phyloP scores from a whole-genome alignment of 257 asterid species.

The Ehretia macrophylla region DNA sequence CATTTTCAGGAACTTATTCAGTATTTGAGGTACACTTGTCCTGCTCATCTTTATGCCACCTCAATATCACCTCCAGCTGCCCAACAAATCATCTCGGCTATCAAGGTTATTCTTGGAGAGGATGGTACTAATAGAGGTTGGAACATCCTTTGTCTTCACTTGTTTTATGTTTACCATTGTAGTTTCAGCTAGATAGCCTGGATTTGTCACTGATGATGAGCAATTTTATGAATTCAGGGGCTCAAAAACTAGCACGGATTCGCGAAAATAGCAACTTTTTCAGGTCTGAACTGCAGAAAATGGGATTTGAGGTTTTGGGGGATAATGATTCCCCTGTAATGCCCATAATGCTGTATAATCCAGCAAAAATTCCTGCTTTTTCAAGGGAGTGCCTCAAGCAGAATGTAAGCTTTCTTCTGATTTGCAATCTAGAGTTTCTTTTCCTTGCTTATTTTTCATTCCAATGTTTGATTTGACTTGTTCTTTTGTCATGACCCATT shows the following conservation, averaged over 20 bases:
- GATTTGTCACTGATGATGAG: not conserved
- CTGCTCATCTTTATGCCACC: constrained; percentile 97
- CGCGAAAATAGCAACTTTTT: constrained; percentile 94
- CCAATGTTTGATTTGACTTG: not conserved
- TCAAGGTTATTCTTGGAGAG: constrained; percentile 91
- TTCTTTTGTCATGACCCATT: not conserved
- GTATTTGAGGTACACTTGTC: constrained; percentile 79
- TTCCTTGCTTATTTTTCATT: not conserved
- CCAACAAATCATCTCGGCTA: constrained; percentile 85
- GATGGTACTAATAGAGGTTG: constrained; percentile 97
- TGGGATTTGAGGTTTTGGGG: constrained; percentile 98
- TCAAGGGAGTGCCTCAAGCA: constrained; percentile 93
- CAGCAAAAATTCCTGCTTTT: constrained; percentile 96
- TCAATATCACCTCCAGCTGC: constrained; percentile 97
- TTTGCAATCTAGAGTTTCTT: not conserved
- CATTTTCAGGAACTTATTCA: constrained; percentile 72
- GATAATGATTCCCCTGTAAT: constrained; percentile 98
- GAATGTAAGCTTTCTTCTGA: constrained; percentile 40
- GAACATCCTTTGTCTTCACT: constrained; percentile 6
- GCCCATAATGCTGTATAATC: constrained; percentile 98
- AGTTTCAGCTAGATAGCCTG: not conserved
- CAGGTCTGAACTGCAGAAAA: constrained; percentile 88
- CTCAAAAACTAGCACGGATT: constrained; percentile 79
- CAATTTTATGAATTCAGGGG: constrained; percentile 38
- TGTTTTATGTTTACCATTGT: not conserved